Conservation (phyloP, 768 basidiomycete genomes). For the Cubamyces sp. region DNA sequence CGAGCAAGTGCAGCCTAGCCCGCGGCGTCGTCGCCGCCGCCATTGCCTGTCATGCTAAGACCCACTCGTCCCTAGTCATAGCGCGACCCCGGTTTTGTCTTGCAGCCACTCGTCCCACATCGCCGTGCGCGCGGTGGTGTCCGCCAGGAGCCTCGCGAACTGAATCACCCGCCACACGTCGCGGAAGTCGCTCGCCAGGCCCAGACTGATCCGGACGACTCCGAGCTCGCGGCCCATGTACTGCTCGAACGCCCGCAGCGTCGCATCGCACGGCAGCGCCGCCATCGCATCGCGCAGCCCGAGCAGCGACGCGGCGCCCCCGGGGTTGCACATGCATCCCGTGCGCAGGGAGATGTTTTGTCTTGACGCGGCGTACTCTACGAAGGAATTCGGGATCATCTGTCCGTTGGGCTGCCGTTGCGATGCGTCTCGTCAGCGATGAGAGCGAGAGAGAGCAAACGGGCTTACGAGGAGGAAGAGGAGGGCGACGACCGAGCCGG, state of each 20-base stretch:
- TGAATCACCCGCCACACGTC: slow-evolving; percentile 54
- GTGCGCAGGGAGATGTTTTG: slow-evolving; percentile 76
- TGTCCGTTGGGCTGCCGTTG: slow-evolving; percentile 61
- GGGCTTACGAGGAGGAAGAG: slow-evolving; percentile 64
- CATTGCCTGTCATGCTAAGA: too few species aligned
- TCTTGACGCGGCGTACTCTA: slow-evolving; percentile 68
- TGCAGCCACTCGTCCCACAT: slow-evolving; percentile 35
- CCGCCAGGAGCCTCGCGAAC: slow-evolving; percentile 31
- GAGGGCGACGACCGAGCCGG: slow-evolving; percentile 64
- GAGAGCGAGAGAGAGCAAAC: neutral
- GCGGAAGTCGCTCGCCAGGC: slow-evolving; percentile 76
- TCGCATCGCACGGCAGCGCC: slow-evolving; percentile 59
- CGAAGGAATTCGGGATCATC: slow-evolving; percentile 71
- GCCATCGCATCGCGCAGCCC: slow-evolving; percentile 70
- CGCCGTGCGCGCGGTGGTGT: slow-evolving; percentile 19
- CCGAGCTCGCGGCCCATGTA: slow-evolving; percentile 70
- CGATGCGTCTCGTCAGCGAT: slow-evolving; percentile 4
- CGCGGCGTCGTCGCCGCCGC: too few species aligned
- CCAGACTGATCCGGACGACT: slow-evolving; percentile 77
- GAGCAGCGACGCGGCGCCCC: slow-evolving; percentile 74
- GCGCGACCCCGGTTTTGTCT: slow-evolving; percentile 19
- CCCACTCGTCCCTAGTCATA: slow-evolving; percentile 3
- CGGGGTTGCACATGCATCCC: slow-evolving; percentile 89
- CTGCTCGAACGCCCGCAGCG: slow-evolving; percentile 62
- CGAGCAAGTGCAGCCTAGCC: neutral